These are phyloP conservation scores for Phylloporus sp. DNA, from an alignment of 768 basidiomycete species.

Conservation along the genomic window DNA sequence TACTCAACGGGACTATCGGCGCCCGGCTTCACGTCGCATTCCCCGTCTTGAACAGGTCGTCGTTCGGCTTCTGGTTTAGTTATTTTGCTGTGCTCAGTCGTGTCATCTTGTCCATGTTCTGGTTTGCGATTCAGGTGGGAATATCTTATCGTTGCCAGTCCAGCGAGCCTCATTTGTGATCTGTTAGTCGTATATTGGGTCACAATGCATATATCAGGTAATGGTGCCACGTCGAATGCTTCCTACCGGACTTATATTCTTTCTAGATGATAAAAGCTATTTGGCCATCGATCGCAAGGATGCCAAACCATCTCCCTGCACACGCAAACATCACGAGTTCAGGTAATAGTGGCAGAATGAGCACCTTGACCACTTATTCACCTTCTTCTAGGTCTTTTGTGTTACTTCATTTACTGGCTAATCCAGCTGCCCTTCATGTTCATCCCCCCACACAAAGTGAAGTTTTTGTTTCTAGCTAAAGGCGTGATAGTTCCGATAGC, in stretches of 20 bases:
- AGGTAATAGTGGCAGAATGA: conserved; percentile 30
- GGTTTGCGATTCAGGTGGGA: conserved; percentile 68
- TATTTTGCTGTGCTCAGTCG: conserved; percentile 82
- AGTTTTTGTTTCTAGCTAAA: conserved; percentile 71
- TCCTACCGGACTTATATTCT: not conserved
- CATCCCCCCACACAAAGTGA: conserved; percentile 71
- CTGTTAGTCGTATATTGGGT: conserved; percentile 49
- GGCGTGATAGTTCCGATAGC: conserved; percentile 57
- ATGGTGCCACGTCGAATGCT: not conserved
- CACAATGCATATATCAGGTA: conserved; percentile 69
- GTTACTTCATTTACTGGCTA: conserved; percentile 74
- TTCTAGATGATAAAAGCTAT: conserved; percentile 71
- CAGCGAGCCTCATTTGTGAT: not conserved
- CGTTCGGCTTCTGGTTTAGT: conserved; percentile 85
- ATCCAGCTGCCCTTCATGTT: conserved; percentile 73
- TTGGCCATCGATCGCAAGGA: conserved; percentile 63
- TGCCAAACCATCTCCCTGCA: conserved; percentile 60
- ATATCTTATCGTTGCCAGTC: not conserved
- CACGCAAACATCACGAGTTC: conserved; percentile 59
- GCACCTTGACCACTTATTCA: not conserved
- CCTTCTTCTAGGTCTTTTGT: conserved; percentile 50
- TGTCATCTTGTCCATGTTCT: conserved; percentile 72
- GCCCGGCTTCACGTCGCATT: conserved; percentile 75
- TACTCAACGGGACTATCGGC: conserved; percentile 74
- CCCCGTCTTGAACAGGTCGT: conserved; percentile 73